Evolutionary conservation across 495 filamentous ascomycete genomes (phyloP), one percentile per base, ranked within the genome.

Genomic region (Neurospora sp.): DNA sequence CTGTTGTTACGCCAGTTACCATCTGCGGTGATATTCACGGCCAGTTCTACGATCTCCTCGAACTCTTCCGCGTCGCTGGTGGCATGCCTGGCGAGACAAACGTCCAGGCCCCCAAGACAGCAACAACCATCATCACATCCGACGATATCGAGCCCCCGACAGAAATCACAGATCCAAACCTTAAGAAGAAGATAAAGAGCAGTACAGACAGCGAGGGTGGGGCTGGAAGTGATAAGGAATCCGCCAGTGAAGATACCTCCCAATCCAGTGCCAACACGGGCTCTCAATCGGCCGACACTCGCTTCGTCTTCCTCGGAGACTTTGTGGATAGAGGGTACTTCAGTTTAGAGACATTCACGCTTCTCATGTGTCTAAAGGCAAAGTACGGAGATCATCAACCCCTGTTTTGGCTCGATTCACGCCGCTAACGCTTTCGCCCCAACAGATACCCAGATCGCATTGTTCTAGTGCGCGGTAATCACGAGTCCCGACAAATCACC

Each of bases 281-380:
- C 68, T 76, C 86, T 65, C 84, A 88, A 75, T 88, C 88, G 65
- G 92, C 91, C 5, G 86, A 90, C 70, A 91, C 91, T 71, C 97
- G 97, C 79, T 99, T 96, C 79, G 90, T 99, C 40, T 99, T 99
- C 81, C 85, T 99, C 37, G 96, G 96, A 39, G 96, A 99, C 77
- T 99, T 98, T 78, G 96, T 99, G 73, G 96, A 99, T 80, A 89
- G 96, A 72, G 96, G 96, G 10, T 99, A 99, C 77, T 99, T 98
- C 84, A 97, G 93, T 82, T 84, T 99, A 75, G 96, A 99, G 84
- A 98, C 96, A 0, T 93, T 99, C 80, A 99, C 96, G 0, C 83
- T 99, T 27, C 83, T 99, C 9, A 92, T 99, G 87, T 99, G 96
- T 82, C 82, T 99, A 61, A 99, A 99, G 83, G 96, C 95, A 18